A percentile compares a stretch with the other conserved stretches of the same genome.
phyloP scores from a whole-genome alignment of 805 yeast genomes.

The Spathaspora arborariae region DNA sequence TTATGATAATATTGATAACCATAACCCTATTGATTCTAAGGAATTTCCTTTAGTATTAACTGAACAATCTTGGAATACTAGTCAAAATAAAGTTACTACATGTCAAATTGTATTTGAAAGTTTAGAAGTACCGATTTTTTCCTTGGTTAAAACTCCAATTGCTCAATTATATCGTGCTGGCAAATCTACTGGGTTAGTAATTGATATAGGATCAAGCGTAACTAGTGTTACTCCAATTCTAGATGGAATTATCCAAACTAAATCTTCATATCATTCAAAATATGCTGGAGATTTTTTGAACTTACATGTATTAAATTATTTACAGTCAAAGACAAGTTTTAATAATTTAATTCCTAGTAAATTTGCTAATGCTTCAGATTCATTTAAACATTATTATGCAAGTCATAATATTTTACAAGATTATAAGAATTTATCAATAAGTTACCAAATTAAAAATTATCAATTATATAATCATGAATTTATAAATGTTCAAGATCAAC shows the following conservation, averaged over 20 bases:
- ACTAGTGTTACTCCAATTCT: constrained; percentile 72
- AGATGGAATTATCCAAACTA: constrained; percentile 68
- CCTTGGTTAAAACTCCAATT: constrained; percentile 71
- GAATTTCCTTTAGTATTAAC: constrained; percentile 67
- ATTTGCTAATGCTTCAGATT: constrained; percentile 17
- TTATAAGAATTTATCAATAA: constrained; percentile 31
- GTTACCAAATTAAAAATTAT: constrained; percentile 20
- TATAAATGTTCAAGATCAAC: constrained; percentile 9
- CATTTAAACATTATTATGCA: constrained; percentile 36
- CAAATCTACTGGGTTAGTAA: constrained; percentile 69
- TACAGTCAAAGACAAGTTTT: constrained; percentile 19
- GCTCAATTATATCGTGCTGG: constrained; percentile 78
- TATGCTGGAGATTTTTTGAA: constrained; percentile 85
- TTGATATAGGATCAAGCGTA: constrained; percentile 73
- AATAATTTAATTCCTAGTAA: constrained; percentile 17
- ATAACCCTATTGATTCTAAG: constrained; percentile 40
- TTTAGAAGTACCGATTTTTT: constrained; percentile 71
- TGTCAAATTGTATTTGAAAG: constrained; percentile 74
- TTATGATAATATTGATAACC: constrained; percentile 44
- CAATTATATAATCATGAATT: constrained; percentile 8
- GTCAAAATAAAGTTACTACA: constrained; percentile 51
- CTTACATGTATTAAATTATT: constrained; percentile 52
- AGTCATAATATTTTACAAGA: constrained; percentile 32
- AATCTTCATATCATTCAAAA: constrained; percentile 62
- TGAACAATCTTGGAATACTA: constrained; percentile 68